These are phyloP conservation scores for Aspergillus pseudotamarii DNA, from an alignment of 2,329 filamentous ascomycete genomes.

Conservation along the genomic window DNA sequence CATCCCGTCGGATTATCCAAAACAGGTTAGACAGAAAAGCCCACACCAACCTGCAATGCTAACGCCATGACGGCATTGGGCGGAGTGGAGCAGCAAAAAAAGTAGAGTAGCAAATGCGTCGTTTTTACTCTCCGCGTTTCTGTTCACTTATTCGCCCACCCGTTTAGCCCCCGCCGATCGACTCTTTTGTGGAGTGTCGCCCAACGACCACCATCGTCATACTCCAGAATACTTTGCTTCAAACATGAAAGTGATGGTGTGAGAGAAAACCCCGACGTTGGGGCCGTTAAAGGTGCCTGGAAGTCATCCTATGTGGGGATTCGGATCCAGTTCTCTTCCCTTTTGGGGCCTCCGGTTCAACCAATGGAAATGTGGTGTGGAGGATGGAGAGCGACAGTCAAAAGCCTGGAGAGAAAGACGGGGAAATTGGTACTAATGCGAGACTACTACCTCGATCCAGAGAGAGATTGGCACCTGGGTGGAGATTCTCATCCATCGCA, in stretches of 20 bases:
- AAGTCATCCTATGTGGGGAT: slow-evolving; percentile 7
- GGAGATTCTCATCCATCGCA: slow-evolving; percentile 7
- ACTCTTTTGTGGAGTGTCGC: not conserved
- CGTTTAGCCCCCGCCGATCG: slow-evolving; percentile 12
- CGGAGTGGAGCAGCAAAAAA: slow-evolving; percentile 2
- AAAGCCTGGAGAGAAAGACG: slow-evolving; percentile 10
- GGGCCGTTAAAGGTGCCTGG: slow-evolving; percentile 6
- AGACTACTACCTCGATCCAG: slow-evolving; percentile 20
- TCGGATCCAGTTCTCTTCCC: not conserved
- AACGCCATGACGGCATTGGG: slow-evolving; percentile 18
- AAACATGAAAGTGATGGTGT: slow-evolving; percentile 1
- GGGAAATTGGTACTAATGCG: slow-evolving; percentile 4
- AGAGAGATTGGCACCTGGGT: slow-evolving; percentile 15
- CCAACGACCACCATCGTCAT: slow-evolving; percentile 10
- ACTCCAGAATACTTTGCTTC: not conserved
- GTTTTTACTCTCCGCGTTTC: not conserved
- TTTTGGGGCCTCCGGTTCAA: not conserved
- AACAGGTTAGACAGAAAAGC: slow-evolving; percentile 17
- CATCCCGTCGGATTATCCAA: slow-evolving; percentile 21
- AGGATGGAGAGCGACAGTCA: not conserved
- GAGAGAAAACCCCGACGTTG: not conserved
- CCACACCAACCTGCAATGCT: not conserved
- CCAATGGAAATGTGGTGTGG: slow-evolving; percentile 5
- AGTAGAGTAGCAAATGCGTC: slow-evolving; percentile 1
- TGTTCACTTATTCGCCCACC: slow-evolving; percentile 1